Conservation (phyloP, 164 flowering plant genomes). For the Magnolia kwangsiensis region DNA sequence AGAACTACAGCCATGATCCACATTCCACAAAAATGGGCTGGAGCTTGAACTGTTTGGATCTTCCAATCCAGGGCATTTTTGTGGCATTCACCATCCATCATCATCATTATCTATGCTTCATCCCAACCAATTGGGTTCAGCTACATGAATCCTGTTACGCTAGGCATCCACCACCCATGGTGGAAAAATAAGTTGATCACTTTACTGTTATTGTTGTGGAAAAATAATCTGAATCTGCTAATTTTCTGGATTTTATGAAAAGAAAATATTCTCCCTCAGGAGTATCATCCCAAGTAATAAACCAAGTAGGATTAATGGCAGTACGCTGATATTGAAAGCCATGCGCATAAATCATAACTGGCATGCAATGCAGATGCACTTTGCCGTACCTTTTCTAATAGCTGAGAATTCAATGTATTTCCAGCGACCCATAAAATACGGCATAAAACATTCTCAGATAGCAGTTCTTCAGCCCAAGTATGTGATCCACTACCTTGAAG, state of each 20-base stretch:
- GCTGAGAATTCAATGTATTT: conserved; percentile 70
- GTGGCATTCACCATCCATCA: no score
- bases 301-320: background rate
- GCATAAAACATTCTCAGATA: conserved; percentile 46
- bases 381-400: conserved; percentile 65
- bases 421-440: conserved; percentile 82
- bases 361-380: background rate
- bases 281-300: background rate
- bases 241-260: background rate
- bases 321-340: background rate
- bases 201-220: no score
- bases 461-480: conserved; percentile 60
- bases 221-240: no score
- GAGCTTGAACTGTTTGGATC: no score
- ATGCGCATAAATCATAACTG: background rate
- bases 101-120: no score
- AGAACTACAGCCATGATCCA: no score
- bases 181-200: background rate
- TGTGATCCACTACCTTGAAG: conserved; percentile 58
- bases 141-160: no score
- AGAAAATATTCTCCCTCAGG: background rate
- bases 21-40: no score
- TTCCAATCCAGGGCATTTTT: no score
- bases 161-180: background rate
- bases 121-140: no score